Evolutionary conservation across 257 asterid genomes (phyloP), one percentile per base, ranked within the genome.

Genomic region (Nicotiana benthamiana): DNA sequence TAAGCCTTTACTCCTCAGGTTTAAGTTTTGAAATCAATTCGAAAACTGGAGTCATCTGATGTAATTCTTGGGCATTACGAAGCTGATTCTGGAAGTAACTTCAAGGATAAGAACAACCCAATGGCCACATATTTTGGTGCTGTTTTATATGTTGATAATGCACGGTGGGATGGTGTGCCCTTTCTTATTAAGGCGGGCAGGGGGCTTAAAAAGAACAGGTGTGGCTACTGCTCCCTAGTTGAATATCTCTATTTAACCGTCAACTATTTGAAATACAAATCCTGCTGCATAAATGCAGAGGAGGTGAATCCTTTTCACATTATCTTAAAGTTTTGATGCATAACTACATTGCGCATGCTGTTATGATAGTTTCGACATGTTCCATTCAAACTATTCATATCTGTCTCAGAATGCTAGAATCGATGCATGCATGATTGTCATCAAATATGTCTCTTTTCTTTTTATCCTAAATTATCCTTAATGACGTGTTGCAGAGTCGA

Each of bases 91-190:
- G 83, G 83, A 12, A 40, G 63, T 78, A 85, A 79, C 52, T 77
- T 60, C 30, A 74, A 61, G 59, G 77, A 62, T 67, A 18, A 34
- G 56, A 51, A 70, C 22, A 78, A 82, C 56, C 81, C 34, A 48
- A 78, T 83, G 6, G 88, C 92, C 48, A 85, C 87, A 11, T 89
- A 83, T 77, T 87, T 89, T 75, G 90, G 89, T 57, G 87, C 90
- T 85, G 90, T 88, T 57, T 61, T 87, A 36, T 79, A 80, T 87
- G 84, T 89, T 80, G 86, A 87, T 77, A 87, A 87, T 84, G 92
- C 92, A 12, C 92, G 87, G 24, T 89, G 92, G 90, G 92, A 89
- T 54, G 89, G 90, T 56, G 89, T 87, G 28, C 92, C 90, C 30
- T 87, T 89, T 83, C 75, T 89, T 48, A 89, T 89, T 18, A 89